A percentile compares a stretch with the other conserved stretches of the same genome.
Evolutionary conservation across 306 rosid genomes (phyloP).

Genomic region (Rosa multiflora): DNA sequence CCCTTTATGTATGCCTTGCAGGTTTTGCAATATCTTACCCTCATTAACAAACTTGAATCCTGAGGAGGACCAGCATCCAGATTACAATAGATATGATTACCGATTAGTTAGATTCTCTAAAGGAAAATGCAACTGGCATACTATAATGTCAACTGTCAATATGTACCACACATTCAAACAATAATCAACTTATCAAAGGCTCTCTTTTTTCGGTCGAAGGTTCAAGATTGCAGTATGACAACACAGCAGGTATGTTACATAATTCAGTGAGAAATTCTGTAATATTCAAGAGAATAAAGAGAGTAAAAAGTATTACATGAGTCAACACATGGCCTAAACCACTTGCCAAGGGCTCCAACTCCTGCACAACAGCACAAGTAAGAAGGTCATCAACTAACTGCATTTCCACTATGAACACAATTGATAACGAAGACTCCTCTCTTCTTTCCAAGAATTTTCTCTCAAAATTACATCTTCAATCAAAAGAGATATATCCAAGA

Average conservation of each 20-base stretch:
- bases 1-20: constrained; percentile 38
- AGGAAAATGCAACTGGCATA: constrained; percentile 10
- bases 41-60: constrained; percentile 31
- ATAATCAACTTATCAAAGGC: too few relatives aligned
- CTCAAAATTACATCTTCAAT: neutral
- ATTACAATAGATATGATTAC: neutral
- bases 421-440: neutral
- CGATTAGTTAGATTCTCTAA: neutral
- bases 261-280: neutral
- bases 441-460: too few relatives aligned
- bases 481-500: neutral
- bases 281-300: neutral
- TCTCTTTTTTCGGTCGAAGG: neutral
- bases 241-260: neutral
- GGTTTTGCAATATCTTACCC: constrained; percentile 41
- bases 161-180: too few relatives aligned
- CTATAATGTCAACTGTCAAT: too few relatives aligned
- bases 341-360: constrained; percentile 17
- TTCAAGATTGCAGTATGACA: neutral
- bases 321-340: constrained; percentile 10
- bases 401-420: neutral
- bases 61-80: neutral
- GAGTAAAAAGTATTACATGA: constrained; percentile 1
- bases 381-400: neutral
- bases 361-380: constrained; percentile 24